phyloP scores from a whole-genome alignment of 257 asterid genomes.

The Lycium barbarum region DNA sequence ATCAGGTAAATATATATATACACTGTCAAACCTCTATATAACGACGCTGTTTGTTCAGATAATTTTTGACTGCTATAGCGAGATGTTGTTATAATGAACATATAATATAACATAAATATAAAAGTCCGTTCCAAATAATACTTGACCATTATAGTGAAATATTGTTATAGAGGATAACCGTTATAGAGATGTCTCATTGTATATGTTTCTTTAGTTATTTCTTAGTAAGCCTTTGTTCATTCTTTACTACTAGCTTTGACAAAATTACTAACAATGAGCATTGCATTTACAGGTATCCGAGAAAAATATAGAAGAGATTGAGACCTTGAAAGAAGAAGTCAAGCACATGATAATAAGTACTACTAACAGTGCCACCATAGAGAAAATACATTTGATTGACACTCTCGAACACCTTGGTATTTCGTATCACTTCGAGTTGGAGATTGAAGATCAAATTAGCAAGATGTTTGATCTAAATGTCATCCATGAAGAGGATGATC shows the following conservation, averaged over 20 bases:
- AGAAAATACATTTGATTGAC: slow-evolving; percentile 25
- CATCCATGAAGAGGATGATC: slow-evolving; percentile 5
- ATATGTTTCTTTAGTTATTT: not conserved
- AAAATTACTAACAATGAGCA: not conserved
- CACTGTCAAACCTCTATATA: not conserved
- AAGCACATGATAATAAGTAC: slow-evolving; percentile 12
- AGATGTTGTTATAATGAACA: no score
- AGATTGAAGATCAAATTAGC: slow-evolving; percentile 18
- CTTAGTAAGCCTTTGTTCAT: not conserved
- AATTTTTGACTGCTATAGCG: no score
- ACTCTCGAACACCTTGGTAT: slow-evolving; percentile 33
- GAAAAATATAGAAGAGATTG: slow-evolving; percentile 1
- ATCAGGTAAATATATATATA: not conserved
- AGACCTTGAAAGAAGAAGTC: slow-evolving; percentile 16
- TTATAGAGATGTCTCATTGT: not conserved
- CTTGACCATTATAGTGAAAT: no score
- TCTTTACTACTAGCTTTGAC: not conserved
- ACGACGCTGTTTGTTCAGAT: not conserved
- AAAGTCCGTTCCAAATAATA: no score
- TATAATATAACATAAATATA: no score
- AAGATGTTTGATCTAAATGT: not conserved
- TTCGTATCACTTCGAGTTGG: slow-evolving; percentile 31
- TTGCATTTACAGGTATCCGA: not conserved
- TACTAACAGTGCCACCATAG: not conserved
- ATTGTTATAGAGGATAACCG: not conserved